Evolutionary conservation across 768 basidiomycete genomes (phyloP).

Genomic region (Lentinula aciculospora): DNA sequence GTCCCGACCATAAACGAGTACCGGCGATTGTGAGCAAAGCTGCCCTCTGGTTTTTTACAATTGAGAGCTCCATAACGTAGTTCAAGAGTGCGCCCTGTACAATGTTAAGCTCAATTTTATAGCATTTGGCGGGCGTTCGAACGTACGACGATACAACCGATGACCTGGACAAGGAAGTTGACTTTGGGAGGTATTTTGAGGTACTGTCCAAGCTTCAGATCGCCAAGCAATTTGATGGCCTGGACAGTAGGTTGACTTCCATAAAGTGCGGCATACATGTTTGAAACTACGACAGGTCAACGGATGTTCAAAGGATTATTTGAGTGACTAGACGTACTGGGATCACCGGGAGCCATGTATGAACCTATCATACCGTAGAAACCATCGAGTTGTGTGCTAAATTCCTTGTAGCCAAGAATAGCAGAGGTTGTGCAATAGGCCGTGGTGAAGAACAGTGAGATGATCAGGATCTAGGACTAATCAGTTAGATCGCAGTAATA

Average conservation of each 20-base stretch:
- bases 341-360: conserved; percentile 24
- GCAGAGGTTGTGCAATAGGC: conserved; percentile 8
- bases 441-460: conserved; percentile 15
- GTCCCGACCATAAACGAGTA: conserved; percentile 26
- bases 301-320: neutral
- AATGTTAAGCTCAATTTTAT: neutral
- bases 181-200: conserved; percentile 43
- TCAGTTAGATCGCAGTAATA: conserved; percentile 12
- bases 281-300: conserved; percentile 25
- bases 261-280: conserved; percentile 19
- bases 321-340: conserved; percentile 3
- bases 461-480: conserved; percentile 14
- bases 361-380: conserved; percentile 17
- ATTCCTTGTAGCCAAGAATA: conserved; percentile 13
- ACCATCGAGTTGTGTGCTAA: conserved; percentile 3
- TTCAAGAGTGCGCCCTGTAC: neutral
- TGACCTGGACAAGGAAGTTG: conserved; percentile 38
- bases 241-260: conserved; percentile 30
- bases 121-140: neutral
- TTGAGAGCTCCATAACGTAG: conserved; percentile 3
- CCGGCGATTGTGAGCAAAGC: conserved; percentile 19
- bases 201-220: conserved; percentile 32
- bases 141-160: conserved; percentile 26
- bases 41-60: neutral
- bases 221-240: conserved; percentile 33